Percentiles rank a stretch among this genome's conserved stretches.
These are phyloP conservation scores for Hypoxylon sp. DNA, from an alignment of 2,329 filamentous ascomycete species.

Conservation along the genomic window DNA sequence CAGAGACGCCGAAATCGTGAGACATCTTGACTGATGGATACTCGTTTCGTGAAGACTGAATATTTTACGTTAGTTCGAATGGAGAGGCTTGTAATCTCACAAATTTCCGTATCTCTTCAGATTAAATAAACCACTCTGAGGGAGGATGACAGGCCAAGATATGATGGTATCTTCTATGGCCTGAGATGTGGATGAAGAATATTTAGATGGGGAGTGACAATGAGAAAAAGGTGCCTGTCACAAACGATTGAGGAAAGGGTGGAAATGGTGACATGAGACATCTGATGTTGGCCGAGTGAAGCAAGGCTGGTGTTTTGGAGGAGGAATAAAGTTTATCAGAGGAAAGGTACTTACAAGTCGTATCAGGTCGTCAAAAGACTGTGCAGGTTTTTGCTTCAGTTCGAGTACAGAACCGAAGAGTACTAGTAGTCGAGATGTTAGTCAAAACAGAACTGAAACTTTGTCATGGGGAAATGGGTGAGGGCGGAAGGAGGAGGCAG, in stretches of 20 bases:
- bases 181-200: neutral
- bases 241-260: neutral
- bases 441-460: neutral
- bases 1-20: constrained; percentile 40
- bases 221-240: neutral
- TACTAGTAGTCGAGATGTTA: neutral
- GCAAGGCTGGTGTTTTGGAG: neutral
- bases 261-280: neutral
- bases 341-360: constrained; percentile 15
- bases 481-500: neutral
- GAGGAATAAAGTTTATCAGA: neutral
- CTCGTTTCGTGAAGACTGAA: constrained; percentile 7
- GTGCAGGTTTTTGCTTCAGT: neutral
- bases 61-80: constrained; percentile 11
- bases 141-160: neutral
- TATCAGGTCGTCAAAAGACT: constrained; percentile 3
- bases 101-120: neutral
- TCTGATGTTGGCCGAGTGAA: neutral
- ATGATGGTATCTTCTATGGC: neutral
- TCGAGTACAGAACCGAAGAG: neutral
- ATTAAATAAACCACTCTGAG: neutral
- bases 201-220: neutral
- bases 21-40: constrained; percentile 45
- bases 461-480: neutral
- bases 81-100: neutral